phyloP scores from a whole-genome alignment of 345 rosid genomes.

The Fremontodendron californicum region DNA sequence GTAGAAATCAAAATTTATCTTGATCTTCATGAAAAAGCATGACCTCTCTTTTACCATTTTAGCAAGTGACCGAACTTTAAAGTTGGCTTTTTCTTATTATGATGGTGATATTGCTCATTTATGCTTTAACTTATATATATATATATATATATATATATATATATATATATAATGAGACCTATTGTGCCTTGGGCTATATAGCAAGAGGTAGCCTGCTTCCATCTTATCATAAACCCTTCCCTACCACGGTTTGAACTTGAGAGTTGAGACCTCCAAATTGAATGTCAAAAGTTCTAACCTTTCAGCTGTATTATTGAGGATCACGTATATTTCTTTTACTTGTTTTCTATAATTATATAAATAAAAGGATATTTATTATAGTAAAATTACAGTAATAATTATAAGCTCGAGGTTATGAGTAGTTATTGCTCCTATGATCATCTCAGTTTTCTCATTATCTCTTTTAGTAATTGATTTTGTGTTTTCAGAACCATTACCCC shows the following conservation, averaged over 20 bases:
- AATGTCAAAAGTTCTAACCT: neutral
- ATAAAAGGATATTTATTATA: neutral
- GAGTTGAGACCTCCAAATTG: neutral
- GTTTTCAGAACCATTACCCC: slow-evolving; percentile 68
- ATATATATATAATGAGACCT: neutral
- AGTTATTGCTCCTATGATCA: slow-evolving; percentile 2
- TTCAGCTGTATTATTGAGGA: neutral
- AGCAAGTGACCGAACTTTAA: neutral
- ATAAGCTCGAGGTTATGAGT: neutral
- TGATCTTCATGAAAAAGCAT: neutral
- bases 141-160: neutral
- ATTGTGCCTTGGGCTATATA: neutral
- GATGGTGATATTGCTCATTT: neutral
- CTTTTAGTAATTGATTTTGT: neutral
- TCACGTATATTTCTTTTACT: neutral
- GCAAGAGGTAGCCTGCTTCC: neutral
- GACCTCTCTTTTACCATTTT: neutral
- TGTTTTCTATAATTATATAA: neutral
- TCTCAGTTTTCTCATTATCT: neutral
- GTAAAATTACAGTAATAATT: neutral
- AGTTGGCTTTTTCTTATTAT: neutral
- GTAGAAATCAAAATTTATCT: neutral
- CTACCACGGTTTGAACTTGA: neutral
- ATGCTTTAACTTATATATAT: neutral
- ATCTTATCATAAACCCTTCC: neutral